Base-by-base conservation (phyloP, 176 grass and related monocot species). In the Eremochloa ophiuroides region DNA sequence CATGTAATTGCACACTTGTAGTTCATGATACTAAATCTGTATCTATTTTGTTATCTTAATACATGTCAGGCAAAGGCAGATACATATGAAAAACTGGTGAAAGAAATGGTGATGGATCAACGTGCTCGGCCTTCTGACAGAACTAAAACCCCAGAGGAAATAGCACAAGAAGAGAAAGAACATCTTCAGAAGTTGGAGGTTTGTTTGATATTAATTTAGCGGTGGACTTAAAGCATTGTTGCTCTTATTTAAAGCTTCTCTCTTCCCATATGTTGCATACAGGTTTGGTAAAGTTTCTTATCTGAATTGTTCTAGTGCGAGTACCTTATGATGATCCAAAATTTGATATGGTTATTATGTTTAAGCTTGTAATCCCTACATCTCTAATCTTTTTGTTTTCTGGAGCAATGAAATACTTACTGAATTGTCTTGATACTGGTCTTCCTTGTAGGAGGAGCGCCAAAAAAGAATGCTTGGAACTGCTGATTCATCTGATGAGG, bases 141-240 rank as follows among this genome's bases (percentile, higher is more conserved):
- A 78, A 93, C 84, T 78, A 98, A 94, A 86, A 98, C 95, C 16
- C 90, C 95, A 73, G 92, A 98, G 89, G 92, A 95, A 89, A 91
- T 98, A 83, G 92, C 90, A 13, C 85, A 92, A 69, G 92, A 98
- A 80, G 95, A 98, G 87, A 94, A 91, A 80, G 92, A 94, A 67
- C 80, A 73, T 26, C 95, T 98, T 69, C 90, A 94, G 81, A 79
- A 94, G 59, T 78, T 94, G 84, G 95, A 95, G 92, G 92, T 95
- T 80, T 72, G 81, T 29, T 73, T 17, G 2, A 70, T 35, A 34
- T 23, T 47, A 62, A 11, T 48, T 59, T 39, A 12, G 14, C 28
- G 74, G 25, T 74, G 26, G 22, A 59, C 69, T 39, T 26, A 70
- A n/a, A 75, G 7, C 23, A 43, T 42, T 56, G 25, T 41, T 76